Evolutionary conservation across 495 filamentous ascomycete genomes (phyloP).

Genomic region (Aspergillus ellipticus): DNA sequence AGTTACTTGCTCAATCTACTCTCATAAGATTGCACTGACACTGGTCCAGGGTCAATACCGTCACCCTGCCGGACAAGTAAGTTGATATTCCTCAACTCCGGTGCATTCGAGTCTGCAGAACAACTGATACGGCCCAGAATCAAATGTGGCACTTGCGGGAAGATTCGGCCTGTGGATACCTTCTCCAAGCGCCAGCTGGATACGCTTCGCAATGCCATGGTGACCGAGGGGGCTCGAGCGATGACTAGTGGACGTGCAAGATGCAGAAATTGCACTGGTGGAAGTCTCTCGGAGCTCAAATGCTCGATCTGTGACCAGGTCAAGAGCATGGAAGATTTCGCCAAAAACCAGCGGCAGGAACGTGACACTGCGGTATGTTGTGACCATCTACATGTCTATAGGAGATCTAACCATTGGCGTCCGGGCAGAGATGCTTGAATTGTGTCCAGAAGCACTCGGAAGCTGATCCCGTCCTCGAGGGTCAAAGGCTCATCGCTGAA

Average conservation of each 20-base stretch:
- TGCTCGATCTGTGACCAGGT: conserved; percentile 43
- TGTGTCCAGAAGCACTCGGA: conserved; percentile 45
- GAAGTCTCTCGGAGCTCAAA: conserved; percentile 31
- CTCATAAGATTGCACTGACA: background rate
- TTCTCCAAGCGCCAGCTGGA: conserved; percentile 48
- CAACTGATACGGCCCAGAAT: conserved; percentile 30
- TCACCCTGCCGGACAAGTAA: conserved; percentile 28
- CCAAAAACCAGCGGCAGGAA: conserved; percentile 51
- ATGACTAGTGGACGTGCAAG: conserved; percentile 9
- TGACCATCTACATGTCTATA: background rate
- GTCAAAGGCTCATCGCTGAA: conserved; percentile 12
- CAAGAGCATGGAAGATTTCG: conserved; percentile 51
- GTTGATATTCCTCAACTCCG: background rate
- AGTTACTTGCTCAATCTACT: background rate
- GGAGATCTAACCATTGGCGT: conserved; percentile 9
- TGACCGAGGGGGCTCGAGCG: conserved; percentile 9
- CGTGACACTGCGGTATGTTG: conserved; percentile 46
- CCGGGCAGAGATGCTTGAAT: conserved; percentile 47
- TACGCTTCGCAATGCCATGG: conserved; percentile 31
- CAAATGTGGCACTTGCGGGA: conserved; percentile 45
- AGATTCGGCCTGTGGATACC: conserved; percentile 29
- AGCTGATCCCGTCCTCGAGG: conserved; percentile 19
- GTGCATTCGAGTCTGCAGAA: background rate
- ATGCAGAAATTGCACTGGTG: conserved; percentile 25
- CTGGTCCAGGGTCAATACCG: conserved; percentile 20